Evolutionary conservation across 441 rosid species (phyloP).

Genomic region (Populus trichocarpa): DNA sequence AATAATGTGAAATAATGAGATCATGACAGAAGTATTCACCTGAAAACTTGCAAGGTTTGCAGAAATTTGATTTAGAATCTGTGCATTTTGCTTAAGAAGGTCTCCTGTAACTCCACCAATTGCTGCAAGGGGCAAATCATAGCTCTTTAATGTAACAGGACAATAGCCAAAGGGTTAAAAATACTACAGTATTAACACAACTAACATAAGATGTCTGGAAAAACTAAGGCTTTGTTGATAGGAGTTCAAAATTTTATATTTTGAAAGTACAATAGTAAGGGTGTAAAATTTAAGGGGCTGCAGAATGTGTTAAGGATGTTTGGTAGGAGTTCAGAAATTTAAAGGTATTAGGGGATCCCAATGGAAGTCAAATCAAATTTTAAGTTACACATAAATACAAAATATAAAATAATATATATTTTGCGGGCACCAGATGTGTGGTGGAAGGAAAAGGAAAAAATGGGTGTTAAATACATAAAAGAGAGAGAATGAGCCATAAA

Average conservation of each 20-base stretch:
- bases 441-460: background rate
- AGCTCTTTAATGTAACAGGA: constrained; percentile 6
- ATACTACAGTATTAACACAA: background rate
- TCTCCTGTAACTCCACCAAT: constrained; percentile 49
- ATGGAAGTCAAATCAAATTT: background rate
- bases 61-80: constrained; percentile 44
- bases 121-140: constrained; percentile 33
- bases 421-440: background rate
- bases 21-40: constrained; percentile 35
- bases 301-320: background rate
- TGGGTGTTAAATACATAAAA: background rate
- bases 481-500: background rate
- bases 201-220: background rate
- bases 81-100: constrained; percentile 57
- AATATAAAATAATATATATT: background rate
- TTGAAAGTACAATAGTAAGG: background rate
- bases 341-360: background rate
- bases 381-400: background rate
- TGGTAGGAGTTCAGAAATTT: background rate
- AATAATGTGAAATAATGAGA: background rate
- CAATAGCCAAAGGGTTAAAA: constrained; percentile 6
- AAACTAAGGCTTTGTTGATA: background rate
- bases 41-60: constrained; percentile 44
- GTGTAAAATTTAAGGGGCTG: background rate
- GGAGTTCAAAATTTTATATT: no score